phyloP scores from a whole-genome alignment of 345 rosid species.

The Eucalyptus camaldulensis region DNA sequence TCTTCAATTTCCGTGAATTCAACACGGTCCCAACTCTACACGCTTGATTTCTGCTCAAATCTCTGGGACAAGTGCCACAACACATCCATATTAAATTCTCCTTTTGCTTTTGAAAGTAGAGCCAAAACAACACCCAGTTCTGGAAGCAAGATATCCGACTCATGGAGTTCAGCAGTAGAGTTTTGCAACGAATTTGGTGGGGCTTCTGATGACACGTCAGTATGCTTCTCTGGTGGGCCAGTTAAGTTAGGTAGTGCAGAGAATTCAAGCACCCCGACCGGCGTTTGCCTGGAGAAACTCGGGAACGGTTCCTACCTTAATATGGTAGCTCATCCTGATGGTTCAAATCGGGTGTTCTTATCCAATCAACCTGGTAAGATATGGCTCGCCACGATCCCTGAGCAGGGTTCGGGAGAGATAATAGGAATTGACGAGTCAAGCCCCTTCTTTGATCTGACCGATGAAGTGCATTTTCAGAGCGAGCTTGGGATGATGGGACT shows the following conservation, averaged over 20 bases:
- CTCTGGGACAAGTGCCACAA: slow-evolving; percentile 81
- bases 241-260: slow-evolving; percentile 15
- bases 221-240: slow-evolving; percentile 54
- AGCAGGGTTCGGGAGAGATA: slow-evolving; percentile 44
- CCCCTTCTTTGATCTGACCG: slow-evolving; percentile 73
- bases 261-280: slow-evolving; percentile 29
- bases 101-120: slow-evolving; percentile 53
- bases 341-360: slow-evolving; percentile 67
- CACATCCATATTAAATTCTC: slow-evolving; percentile 50
- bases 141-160: slow-evolving; percentile 26
- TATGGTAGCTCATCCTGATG: slow-evolving; percentile 90
- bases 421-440: slow-evolving; percentile 41
- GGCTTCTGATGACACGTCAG: slow-evolving; percentile 24
- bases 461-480: slow-evolving; percentile 49
- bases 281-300: slow-evolving; percentile 75
- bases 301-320: slow-evolving; percentile 58
- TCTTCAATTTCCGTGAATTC: slow-evolving; percentile 44
- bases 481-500: slow-evolving; percentile 77
- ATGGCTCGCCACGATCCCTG: slow-evolving; percentile 64
- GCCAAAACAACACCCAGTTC: slow-evolving; percentile 30
- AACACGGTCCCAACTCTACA: slow-evolving; percentile 30
- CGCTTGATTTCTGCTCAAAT: slow-evolving; percentile 49
- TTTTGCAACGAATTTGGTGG: slow-evolving; percentile 67
- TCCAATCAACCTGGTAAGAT: slow-evolving; percentile 53
- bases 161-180: slow-evolving; percentile 56